Evolutionary conservation across 805 yeast genomes (phyloP), one percentile per base, ranked within the genome.

Genomic region (Candida nanaspora): DNA sequence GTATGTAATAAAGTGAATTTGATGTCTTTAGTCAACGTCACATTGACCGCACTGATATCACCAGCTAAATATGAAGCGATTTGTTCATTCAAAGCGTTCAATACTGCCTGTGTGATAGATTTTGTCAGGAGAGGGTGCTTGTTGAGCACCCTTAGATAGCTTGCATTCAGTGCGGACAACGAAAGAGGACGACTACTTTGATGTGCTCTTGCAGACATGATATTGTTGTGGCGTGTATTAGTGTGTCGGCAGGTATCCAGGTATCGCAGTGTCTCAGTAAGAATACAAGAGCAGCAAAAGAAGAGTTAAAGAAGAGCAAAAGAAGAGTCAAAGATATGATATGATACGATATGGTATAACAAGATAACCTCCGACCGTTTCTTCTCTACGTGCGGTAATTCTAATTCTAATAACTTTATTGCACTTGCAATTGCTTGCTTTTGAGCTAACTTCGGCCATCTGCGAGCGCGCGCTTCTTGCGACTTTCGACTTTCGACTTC

Each of bases 81-180:
- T 30, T 70, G 59, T 52, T 80, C 87, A 48, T 78, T 79, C 35
- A 80, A 59, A 0, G 75, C 66, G 8, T 74, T 72, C n/a, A 80
- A 60, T 1, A 71, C 51, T 0, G 76, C 81, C 2, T 79, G 69
- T 0, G 86, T 80, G 16, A 72, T 46, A 1, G 80, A 65, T 51
- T 80, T 80, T 37, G 85, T 79, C 36, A 74, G 55, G 11, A 80
- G 56, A 1, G 87, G 87, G 44, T 76, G 64, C 42, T 61, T 65
- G 7, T 57, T 50, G 32, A 80, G 54, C 27, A 62, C 58, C 2
- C 49, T 40, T 21, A 73, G 56, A 46, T 78, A 67, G 16, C 45
- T 48, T 26, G 36, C 42, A 39, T 50, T 50, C 22, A 49, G 32
- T n/a, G 6, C 11, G 5, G 20, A n/a, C 11, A 31, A 10, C 7